Evolutionary conservation across 306 rosid genomes (phyloP).

Genomic region (Corylus americana): DNA sequence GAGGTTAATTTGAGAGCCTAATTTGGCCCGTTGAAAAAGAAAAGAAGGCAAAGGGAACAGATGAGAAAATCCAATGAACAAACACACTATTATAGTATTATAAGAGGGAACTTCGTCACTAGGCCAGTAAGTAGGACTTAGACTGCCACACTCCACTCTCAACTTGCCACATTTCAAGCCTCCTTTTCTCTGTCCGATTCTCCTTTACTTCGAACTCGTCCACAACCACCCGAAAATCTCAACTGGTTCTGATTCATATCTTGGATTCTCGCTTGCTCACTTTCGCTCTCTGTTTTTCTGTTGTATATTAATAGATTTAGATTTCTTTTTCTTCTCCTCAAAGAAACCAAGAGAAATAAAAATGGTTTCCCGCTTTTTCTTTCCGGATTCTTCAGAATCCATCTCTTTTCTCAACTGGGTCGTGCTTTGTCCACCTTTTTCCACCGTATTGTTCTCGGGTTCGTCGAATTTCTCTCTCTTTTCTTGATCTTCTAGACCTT

Average conservation of each 20-base stretch:
- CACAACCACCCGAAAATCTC: constrained; percentile 5
- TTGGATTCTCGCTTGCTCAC: constrained; percentile 22
- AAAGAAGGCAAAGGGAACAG: background rate
- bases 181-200: background rate
- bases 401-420: constrained; percentile 27
- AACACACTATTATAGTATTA: background rate
- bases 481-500: constrained; percentile 11
- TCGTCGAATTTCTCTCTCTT: constrained; percentile 22
- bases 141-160: constrained; percentile 4
- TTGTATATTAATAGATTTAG: constrained; percentile 9
- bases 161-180: constrained; percentile 24
- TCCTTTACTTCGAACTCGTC: background rate
- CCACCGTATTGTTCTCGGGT: constrained; percentile 13
- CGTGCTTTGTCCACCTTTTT: constrained; percentile 32
- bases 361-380: constrained; percentile 44
- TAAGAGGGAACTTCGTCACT: constrained; percentile 8
- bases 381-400: constrained; percentile 27
- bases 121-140: background rate
- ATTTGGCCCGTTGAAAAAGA: background rate
- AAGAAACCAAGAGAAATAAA: constrained; percentile 50
- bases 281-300: constrained; percentile 15
- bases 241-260: constrained; percentile 23
- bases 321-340: constrained; percentile 50
- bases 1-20: background rate
- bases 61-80: background rate